phyloP scores from a whole-genome alignment of 495 filamentous ascomycete genomes.

The Clavariopsis aquatica region DNA sequence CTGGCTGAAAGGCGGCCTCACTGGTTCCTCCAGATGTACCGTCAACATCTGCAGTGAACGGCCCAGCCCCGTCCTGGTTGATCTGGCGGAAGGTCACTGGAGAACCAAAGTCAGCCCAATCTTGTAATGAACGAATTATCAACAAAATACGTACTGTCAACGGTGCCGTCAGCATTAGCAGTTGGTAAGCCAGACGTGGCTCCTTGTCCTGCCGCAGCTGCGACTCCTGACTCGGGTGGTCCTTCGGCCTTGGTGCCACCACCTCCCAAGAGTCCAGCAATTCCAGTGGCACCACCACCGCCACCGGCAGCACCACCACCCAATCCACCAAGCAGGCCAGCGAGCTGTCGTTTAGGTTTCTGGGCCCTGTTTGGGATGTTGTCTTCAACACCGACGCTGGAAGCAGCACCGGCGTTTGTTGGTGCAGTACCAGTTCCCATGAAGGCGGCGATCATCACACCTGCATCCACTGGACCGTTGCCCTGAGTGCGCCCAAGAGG shows the following conservation, averaged over 20 bases:
- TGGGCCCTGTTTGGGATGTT: slow-evolving; percentile 23
- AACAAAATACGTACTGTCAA: slow-evolving; percentile 28
- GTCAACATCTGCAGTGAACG: slow-evolving; percentile 44
- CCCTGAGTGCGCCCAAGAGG: slow-evolving; percentile 60
- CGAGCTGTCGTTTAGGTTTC: slow-evolving; percentile 14
- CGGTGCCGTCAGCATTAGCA: slow-evolving; percentile 54
- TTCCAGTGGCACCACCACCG: slow-evolving; percentile 15
- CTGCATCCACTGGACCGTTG: slow-evolving; percentile 55
- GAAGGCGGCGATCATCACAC: slow-evolving; percentile 44
- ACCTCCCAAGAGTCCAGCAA: slow-evolving; percentile 29
- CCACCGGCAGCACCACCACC: slow-evolving; percentile 21
- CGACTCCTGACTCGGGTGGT: slow-evolving; percentile 37
- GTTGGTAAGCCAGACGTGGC: slow-evolving; percentile 53
- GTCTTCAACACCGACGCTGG: slow-evolving; percentile 20
- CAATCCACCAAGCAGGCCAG: slow-evolving; percentile 16
- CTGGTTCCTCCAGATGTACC: slow-evolving; percentile 59
- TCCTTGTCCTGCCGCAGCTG: slow-evolving; percentile 36
- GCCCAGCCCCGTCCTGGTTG: slow-evolving; percentile 49
- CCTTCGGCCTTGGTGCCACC: slow-evolving; percentile 36
- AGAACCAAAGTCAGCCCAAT: no score
- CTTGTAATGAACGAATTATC: no score
- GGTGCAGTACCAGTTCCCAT: slow-evolving; percentile 37
- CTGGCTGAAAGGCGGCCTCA: slow-evolving; percentile 54
- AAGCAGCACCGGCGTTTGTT: slow-evolving; percentile 25
- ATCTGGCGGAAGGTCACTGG: slow-evolving; percentile 22